Evolutionary conservation across 768 basidiomycete genomes (phyloP), one percentile per base, ranked within the genome.

Genomic region (Rickenella mellea): DNA sequence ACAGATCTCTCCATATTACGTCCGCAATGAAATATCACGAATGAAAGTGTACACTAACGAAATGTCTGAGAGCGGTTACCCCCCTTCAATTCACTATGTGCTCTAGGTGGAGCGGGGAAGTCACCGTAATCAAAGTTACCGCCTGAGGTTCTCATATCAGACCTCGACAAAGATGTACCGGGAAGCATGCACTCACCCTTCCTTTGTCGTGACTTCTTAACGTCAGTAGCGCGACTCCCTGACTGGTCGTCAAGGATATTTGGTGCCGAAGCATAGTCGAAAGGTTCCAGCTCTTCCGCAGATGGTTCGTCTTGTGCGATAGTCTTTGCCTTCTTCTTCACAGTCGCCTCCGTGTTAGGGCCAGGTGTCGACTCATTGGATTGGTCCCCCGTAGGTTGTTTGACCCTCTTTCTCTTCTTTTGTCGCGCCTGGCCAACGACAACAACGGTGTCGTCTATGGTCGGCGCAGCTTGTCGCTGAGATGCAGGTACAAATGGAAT

Each of bases 401-500:
- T 69, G 9, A 51, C 57, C 47, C 80, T 68, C 57, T 84, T 85
- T 29, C 76, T 69, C 55, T 83, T 83, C 64, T 78, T 78, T 55
- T 71, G 67, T 40, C 70, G 65, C 15, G 65, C 55, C 53, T 81
- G 78, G 6, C 84, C 84, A 14, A 87, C 83, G 11, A 83, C 70
- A 5, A 88, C 74, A 40, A 90, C 79, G 1, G 74, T 66, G 53
- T 85, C 86, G 33, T 80, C 76, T 25, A 63, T 62, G 15, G 56
- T 57, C 26, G 54, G 29, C 21, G 51, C 45, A 28, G 54, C 58
- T 39, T 54, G 55, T 17, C 89, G 75, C 51, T 78, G 70, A 1
- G 74, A 60, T 1, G 76, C 70, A 36, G 88, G 88, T 7, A 93
- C 69, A 48, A 80, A 93, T 1, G 89, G 78, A 6, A 91, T 74